Base-by-base conservation (phyloP, 306 rosid species). In the Glycyrrhiza uralensis region DNA sequence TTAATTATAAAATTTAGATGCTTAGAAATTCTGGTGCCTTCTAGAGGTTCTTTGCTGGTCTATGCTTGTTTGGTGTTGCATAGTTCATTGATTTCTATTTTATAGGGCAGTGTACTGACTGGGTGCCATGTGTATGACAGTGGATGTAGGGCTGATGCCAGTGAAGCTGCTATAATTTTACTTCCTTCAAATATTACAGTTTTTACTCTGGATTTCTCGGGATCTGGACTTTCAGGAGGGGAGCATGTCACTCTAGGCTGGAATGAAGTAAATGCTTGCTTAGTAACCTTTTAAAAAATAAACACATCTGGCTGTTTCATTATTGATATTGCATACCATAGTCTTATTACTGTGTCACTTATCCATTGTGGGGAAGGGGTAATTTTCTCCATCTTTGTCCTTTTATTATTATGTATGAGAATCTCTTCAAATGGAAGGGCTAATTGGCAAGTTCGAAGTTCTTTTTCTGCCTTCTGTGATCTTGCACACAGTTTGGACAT, bases 71-170 rank as follows among this genome's bases (percentile, higher is more conserved):
- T 58, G 58, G 18, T 44, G 22, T 54, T 50, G 49, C 39, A 24
- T 41, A 38, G 75, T 72, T 64, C 49, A 49, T 47, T 36, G 65
- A 19, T 47, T 68, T 69, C 62, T 58, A 55, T 72, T 50, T 32
- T 29, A 46, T 39, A 46, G 54, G 66, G 56, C n/a, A 41, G 38
- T 67, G 73, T n/a, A n/a, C 76, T 85, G 80, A 92, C 74, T 65
- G 28, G 78, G 45, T 22, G 61, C 59, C 52, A 52, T 82, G 68
- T 36, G 83, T 69, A 51, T 77, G 68, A 72, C 99, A 94, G 99
- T 82, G 99, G 99, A 47, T 94, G 99, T 75, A 84, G 97, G 85
- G 99, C 97, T 35, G 99, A 94, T 79, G 97, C 89, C 46, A 94
- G 97, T 76, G 99, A 94, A 89, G 99, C 97, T 61, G 99, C 99